These are phyloP conservation scores for Pyrenophora graminea DNA, from an alignment of 2,329 filamentous ascomycete species.

Conservation along the genomic window DNA sequence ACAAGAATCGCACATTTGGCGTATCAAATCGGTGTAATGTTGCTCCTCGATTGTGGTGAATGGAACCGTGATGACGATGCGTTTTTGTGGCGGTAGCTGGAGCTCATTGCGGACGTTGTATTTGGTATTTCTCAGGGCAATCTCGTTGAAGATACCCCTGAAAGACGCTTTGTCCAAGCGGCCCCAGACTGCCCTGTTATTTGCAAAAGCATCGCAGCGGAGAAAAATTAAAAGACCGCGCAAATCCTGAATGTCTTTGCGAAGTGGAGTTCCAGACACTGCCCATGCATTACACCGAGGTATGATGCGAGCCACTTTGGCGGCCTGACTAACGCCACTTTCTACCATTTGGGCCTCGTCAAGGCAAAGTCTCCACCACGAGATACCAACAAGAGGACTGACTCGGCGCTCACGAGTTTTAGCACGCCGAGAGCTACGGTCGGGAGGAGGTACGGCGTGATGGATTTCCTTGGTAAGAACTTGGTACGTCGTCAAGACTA, in stretches of 20 bases:
- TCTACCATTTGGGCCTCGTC: conserved; percentile 92
- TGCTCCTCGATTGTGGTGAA: conserved; percentile 92
- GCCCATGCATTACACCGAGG: conserved; percentile 89
- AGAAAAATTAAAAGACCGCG: conserved; percentile 82
- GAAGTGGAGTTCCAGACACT: conserved; percentile 86
- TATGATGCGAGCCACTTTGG: conserved; percentile 76
- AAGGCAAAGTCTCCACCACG: conserved; percentile 82
- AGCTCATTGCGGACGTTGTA: conserved; percentile 78
- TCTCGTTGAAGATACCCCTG: conserved; percentile 67
- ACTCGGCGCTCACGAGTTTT: conserved; percentile 68
- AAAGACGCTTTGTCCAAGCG: conserved; percentile 71
- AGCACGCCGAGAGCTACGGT: conserved; percentile 67
- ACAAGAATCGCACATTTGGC: conserved; percentile 72
- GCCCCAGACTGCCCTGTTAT: conserved; percentile 68
- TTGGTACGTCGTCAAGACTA: conserved; percentile 67
- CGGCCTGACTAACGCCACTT: conserved; percentile 81
- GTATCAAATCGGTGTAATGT: conserved; percentile 77
- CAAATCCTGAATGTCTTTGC: conserved; percentile 77
- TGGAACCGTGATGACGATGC: conserved; percentile 84
- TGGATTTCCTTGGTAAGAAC: conserved; percentile 81
- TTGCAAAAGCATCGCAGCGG: conserved; percentile 74
- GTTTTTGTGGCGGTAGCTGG: conserved; percentile 77
- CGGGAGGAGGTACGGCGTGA: conserved; percentile 71
- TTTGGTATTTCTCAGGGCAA: conserved; percentile 87
- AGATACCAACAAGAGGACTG: conserved; percentile 78